A percentile compares a stretch with the other conserved stretches of the same genome.
These are phyloP conservation scores for Chionographis japonica DNA, from an alignment of 106 monocot species.

Conservation along the genomic window DNA sequence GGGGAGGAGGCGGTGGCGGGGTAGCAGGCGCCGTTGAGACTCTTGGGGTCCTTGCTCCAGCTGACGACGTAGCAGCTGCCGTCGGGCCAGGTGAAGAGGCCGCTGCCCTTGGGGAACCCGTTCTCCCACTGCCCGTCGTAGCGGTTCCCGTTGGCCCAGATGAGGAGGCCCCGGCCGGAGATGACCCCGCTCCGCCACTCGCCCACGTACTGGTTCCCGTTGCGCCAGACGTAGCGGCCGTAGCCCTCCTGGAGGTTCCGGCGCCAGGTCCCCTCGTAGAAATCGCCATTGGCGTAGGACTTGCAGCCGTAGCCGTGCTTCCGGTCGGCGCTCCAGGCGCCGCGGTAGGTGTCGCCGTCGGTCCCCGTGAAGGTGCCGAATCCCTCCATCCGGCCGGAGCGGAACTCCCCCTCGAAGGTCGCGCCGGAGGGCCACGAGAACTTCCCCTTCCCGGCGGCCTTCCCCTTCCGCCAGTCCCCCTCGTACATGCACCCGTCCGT, in stretches of 20 bases:
- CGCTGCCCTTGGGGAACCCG: slow-evolving; percentile 37
- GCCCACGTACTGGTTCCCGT: slow-evolving; percentile 50
- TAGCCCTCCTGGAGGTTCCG: slow-evolving; percentile 38
- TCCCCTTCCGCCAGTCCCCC: slow-evolving; percentile 48
- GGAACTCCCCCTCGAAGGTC: slow-evolving; percentile 59
- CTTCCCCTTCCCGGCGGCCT: slow-evolving; percentile 44
- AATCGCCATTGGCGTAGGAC: slow-evolving; percentile 54
- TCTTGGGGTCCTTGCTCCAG: slow-evolving; percentile 1
- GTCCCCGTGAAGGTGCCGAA: slow-evolving; percentile 39
- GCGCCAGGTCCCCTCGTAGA: slow-evolving; percentile 62
- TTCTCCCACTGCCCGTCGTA: slow-evolving; percentile 65
- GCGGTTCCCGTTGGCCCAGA: slow-evolving; percentile 46
- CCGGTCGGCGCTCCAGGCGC: slow-evolving; percentile 33
- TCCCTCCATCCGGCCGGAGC: slow-evolving; percentile 46
- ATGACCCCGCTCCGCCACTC: slow-evolving; percentile 50
- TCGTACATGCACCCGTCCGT: slow-evolving; percentile 71
- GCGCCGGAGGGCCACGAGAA: slow-evolving; percentile 77
- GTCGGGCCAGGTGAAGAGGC: slow-evolving; percentile 44
- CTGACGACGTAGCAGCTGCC: slow-evolving; percentile 29
- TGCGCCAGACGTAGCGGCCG: slow-evolving; percentile 49
- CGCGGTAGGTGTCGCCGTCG: slow-evolving; percentile 43
- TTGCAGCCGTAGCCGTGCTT: slow-evolving; percentile 50
- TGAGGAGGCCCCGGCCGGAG: slow-evolving; percentile 29
- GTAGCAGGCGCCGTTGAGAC: slow-evolving; percentile 19
- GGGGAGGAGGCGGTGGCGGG: neutral